Base-by-base conservation (phyloP, 2,329 filamentous ascomycete genomes). In the Xylaria sp. region DNA sequence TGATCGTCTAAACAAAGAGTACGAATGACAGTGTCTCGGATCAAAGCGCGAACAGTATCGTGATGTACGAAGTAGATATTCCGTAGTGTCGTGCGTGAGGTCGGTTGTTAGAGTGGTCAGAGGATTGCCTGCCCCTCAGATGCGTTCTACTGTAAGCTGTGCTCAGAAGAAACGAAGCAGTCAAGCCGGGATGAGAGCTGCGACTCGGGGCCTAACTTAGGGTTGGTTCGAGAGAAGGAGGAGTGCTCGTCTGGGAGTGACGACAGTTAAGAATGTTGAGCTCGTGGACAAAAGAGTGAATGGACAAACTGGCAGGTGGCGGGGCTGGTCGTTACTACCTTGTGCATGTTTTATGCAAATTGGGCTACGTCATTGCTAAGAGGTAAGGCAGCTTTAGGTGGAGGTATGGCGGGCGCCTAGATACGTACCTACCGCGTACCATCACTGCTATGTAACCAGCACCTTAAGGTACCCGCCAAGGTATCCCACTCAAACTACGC, bases 231-330 rank as follows among this genome's bases (percentile, higher is more conserved):
- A 59, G 58, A 62, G 63, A 65, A 68, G 55, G 67, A 66, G 67
- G 61, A 63, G 65, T 4, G 23, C 23, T 65, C 57, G 59, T 62
- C 60, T 55, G 52, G 42, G 47, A 30, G 57, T 60, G 61, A 67
- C 63, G 65, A 67, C 62, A 62, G 67, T 63, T 63, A 62, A 67
- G 62, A 63, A 62, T 57, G 56, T 49, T 48, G 30, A 62, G 59
- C 59, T 60, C 60, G 60, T 58, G 55, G 39, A 54, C 39, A 48
- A 18, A 11, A 48, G 55, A 34, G 51, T 37, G 52, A 23, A 44
- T 55, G 52, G 35, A 19, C 48, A 55, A 46, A 11, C 42, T 46
- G 9, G 13, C 42, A 46, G 42, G 42, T 46, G 42, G 42, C 37
- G 37, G 37, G 42, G 42, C 42, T 46, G 42, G 10, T 46, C 4